Evolutionary conservation across 2,329 filamentous ascomycete species (phyloP).

Genomic region (Coniochaeta pulveracea): DNA sequence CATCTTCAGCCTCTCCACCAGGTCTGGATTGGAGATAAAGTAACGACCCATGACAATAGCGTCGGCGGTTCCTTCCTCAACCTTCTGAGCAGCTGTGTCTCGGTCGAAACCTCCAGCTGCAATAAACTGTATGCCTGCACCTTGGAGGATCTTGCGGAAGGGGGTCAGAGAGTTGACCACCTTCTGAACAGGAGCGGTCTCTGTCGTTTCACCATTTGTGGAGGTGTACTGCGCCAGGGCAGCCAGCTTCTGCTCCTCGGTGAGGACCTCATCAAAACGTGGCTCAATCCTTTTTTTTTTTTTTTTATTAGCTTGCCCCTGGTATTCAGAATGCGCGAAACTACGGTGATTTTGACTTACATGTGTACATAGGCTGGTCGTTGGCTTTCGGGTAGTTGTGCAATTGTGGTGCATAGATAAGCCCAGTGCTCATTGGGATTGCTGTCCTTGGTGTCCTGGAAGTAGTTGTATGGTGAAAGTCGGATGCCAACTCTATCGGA

Average conservation of each 20-base stretch:
- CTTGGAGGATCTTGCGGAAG: constrained; percentile 27
- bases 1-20: constrained; percentile 29
- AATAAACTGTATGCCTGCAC: constrained; percentile 30
- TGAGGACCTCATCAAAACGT: constrained; percentile 32
- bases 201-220: constrained; percentile 11
- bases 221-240: constrained; percentile 20
- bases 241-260: constrained; percentile 29
- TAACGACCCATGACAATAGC: constrained; percentile 33
- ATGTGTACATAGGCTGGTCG: constrained; percentile 32
- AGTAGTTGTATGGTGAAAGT: constrained; percentile 24
- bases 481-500: constrained; percentile 36
- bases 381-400: constrained; percentile 18
- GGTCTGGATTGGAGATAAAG: constrained; percentile 36
- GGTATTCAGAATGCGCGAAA: background rate
- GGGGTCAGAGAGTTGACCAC: constrained; percentile 24
- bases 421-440: constrained; percentile 20
- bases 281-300: constrained; percentile 25
- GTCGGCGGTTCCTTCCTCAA: constrained; percentile 28
- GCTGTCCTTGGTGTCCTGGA: constrained; percentile 10
- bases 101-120: constrained; percentile 34
- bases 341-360: constrained; percentile 13
- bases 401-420: constrained; percentile 22
- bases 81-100: constrained; percentile 25
- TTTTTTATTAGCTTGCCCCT: background rate
- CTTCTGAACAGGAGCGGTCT: too few species aligned